These are phyloP conservation scores for Magnusiomyces fungicola DNA, from an alignment of 1,139 yeast genomes.

Conservation along the genomic window DNA sequence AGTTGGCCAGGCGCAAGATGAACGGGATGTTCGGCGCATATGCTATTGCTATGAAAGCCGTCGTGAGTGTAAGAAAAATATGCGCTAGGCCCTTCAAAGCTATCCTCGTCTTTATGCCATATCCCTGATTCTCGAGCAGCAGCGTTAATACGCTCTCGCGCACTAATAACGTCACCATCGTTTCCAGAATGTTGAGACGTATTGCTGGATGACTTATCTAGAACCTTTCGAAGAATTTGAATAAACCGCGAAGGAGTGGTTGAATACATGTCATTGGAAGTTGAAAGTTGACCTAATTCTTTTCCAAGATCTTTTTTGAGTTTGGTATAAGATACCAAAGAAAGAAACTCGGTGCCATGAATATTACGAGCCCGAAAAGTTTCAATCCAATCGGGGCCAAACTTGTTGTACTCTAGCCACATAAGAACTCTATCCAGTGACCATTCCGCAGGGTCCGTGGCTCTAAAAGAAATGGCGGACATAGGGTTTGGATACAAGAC, in stretches of 20 bases:
- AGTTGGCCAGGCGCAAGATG: neutral
- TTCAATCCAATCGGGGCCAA: constrained; percentile 65
- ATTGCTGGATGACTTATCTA: constrained; percentile 32
- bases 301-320: constrained; percentile 31
- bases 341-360: constrained; percentile 57
- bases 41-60: neutral
- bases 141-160: no score
- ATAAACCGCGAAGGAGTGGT: constrained; percentile 52
- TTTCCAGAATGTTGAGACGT: constrained; percentile 5
- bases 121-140: constrained; percentile 1
- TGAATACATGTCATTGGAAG: constrained; percentile 36
- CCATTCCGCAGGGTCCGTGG: constrained; percentile 49
- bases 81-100: neutral
- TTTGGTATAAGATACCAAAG: constrained; percentile 60
- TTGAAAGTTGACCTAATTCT: constrained; percentile 34
- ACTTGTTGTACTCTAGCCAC: constrained; percentile 64
- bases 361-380: constrained; percentile 55
- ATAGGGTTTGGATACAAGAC: constrained; percentile 15
- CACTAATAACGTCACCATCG: no score
- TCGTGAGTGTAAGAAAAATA: neutral
- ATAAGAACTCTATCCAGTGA: constrained; percentile 52
- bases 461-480: constrained; percentile 26
- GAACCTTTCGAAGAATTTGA: constrained; percentile 43
- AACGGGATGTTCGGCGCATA: neutral
- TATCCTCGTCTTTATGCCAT: neutral